Conservation (phyloP, 2,329 filamentous ascomycete species). For the Salinomyces thailandicus region DNA sequence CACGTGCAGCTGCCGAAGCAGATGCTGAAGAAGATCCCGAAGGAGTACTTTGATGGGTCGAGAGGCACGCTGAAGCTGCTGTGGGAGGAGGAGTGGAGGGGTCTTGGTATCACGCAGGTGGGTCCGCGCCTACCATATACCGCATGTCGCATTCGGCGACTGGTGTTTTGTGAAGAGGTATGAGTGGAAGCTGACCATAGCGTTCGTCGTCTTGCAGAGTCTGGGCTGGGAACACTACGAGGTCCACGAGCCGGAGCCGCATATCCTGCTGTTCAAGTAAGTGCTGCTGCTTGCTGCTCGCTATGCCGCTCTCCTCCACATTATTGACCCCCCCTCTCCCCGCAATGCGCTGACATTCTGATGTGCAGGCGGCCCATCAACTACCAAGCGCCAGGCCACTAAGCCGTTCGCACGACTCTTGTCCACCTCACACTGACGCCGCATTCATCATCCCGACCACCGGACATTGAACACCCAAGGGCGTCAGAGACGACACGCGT, state of each 20-base stretch:
- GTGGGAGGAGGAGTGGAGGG: slow-evolving; percentile 98
- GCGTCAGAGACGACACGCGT: too few species aligned
- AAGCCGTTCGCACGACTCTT: too few species aligned
- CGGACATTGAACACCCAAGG: too few species aligned
- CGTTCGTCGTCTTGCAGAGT: slow-evolving; percentile 61
- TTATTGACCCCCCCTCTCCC: background rate
- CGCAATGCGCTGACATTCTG: too few species aligned
- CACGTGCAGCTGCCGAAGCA: slow-evolving; percentile 96
- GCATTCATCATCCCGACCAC: too few species aligned
- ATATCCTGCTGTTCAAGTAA: slow-evolving; percentile 97
- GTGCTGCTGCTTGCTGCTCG: slow-evolving; percentile 26
- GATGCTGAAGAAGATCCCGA: slow-evolving; percentile 94
- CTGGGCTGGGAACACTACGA: slow-evolving; percentile 99
- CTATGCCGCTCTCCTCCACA: background rate
- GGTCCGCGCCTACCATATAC: slow-evolving; percentile 11
- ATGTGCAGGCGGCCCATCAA: slow-evolving; percentile 63
- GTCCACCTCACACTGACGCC: too few species aligned
- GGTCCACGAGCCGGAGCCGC: slow-evolving; percentile 95
- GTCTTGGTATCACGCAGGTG: slow-evolving; percentile 93
- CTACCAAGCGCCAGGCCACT: slow-evolving; percentile 59
- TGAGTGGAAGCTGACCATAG: slow-evolving; percentile 1
- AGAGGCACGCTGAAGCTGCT: slow-evolving; percentile 91
- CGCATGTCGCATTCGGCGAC: too few species aligned
- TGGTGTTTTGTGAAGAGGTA: slow-evolving; percentile 1
- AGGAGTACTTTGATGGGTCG: slow-evolving; percentile 80